Percentiles rank a stretch among this genome's conserved stretches.
Conservation (phyloP, 1,139 yeast genomes). For the Zygosaccharomyces sapae region DNA sequence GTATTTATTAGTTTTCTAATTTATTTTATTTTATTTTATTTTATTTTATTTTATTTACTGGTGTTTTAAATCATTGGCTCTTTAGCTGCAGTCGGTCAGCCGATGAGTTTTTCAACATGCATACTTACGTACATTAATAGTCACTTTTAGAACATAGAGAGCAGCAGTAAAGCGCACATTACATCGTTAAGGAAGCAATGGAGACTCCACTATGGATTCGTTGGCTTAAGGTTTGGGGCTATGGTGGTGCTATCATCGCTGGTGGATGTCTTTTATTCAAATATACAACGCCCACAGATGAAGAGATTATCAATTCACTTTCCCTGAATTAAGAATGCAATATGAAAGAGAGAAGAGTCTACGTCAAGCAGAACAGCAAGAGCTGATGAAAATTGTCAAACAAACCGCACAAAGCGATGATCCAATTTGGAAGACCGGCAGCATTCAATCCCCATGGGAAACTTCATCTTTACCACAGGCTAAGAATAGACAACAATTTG, state of each 20-base stretch:
- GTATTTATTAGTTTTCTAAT: not conserved
- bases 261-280: slow-evolving; percentile 63
- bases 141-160: too few species aligned
- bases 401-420: slow-evolving; percentile 61
- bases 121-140: not conserved
- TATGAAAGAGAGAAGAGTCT: slow-evolving; percentile 64
- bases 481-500: slow-evolving; percentile 45
- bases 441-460: slow-evolving; percentile 58
- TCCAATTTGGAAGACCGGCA: slow-evolving; percentile 79
- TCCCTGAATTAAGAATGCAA: slow-evolving; percentile 82
- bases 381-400: slow-evolving; percentile 60
- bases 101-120: slow-evolving; percentile 2
- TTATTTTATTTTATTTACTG: too few species aligned
- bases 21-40: not conserved
- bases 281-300: slow-evolving; percentile 80
- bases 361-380: slow-evolving; percentile 62
- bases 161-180: too few species aligned
- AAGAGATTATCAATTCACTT: slow-evolving; percentile 62
- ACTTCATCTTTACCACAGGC: slow-evolving; percentile 40
- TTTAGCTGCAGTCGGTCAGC: too few species aligned
- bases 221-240: slow-evolving; percentile 59
- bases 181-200: slow-evolving; percentile 29
- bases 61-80: too few species aligned
- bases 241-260: slow-evolving; percentile 60
- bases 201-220: slow-evolving; percentile 49